Base-by-base conservation (phyloP, 257 asterid genomes). In the Nicotiana obtusifolia region DNA sequence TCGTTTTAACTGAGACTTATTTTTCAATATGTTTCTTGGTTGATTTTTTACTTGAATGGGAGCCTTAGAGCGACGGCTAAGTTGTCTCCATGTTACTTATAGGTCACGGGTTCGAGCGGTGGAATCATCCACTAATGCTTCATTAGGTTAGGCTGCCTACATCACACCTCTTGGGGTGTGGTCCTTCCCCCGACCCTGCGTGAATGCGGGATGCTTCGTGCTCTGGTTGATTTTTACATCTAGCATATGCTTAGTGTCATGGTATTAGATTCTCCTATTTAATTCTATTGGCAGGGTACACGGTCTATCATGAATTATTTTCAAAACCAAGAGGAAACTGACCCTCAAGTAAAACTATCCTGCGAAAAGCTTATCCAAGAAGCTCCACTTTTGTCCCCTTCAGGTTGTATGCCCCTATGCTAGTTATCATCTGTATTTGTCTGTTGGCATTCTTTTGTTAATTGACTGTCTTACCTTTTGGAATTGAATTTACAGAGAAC, bases 231-330 rank as follows among this genome's bases (percentile, higher is more conserved):
- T 20, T 73, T 47, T 5, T 47, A 47, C 19, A 49, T 59, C 78
- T 20, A 47, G 86, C 67, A 69, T 37, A 52, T 26, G 68, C 82
- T 16, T 73, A 78, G 62, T 64, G 79, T 62, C 73, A 54, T 67
- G 57, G 77, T 53, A 71, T 81, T 65, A 52, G 73, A 61, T 47
- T 80, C 68, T 82, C 30, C 67, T 83, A 33, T 67, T 76, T 53
- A 31, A 81, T 85, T 81, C 82, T 80, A 84, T 86, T 87, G 82
- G 77, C 96, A 95, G 99, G 99, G 99, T 68, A 94, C 97, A 77
- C 91, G 86, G 78, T 91, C 98, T 83, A 95, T 95, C 81, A 86
- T 82, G 86, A 91, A 90, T 84, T 95, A 95, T 84, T 95, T 94
- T 86, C 89, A 83, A 81, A 88, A 85, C 86, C 88, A 76, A 84